Base-by-base conservation (phyloP, 1,139 yeast species). In the Sugiyamaella paludigena region DNA sequence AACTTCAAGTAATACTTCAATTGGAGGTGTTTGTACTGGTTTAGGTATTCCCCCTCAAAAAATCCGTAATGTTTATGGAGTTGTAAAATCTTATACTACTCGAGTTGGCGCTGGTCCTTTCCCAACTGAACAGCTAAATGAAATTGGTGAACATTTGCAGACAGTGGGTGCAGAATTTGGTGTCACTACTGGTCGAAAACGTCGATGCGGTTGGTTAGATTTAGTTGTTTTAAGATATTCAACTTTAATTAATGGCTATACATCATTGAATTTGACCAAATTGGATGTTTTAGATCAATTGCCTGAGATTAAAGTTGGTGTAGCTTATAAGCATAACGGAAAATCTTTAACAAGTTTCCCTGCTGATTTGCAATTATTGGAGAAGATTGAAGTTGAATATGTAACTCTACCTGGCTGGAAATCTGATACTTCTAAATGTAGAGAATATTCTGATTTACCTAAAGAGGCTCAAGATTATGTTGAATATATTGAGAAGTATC, bases 191-290 rank as follows among this genome's bases (percentile, higher is more conserved):
- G 98, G 99, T 58, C 86, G 99, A 76, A 91, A 91, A 80, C 87
- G 99, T 77, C 84, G 99, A 74, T 94, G 98, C 71, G 99, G 99
- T 49, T 92, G 99, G 99, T 81, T 92, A 65, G 99, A 92, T 71
- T 77, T 94, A 62, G 98, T 92, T 31, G 96, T 94, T 36, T 76
- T 92, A 71, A 87, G 85, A 70, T 92, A 92, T 73, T 89, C 98
- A 40, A 81, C 87, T 53, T 71, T 83, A 66, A 88, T 92, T 70
- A 92, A 92, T 66, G 98, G 98, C 49, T 92, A 91, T 78, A 92
- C 98, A 44, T 79, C 87, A 49, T 79, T 92, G 67, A 92, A 92
- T 77, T 84, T 94, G 67, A 92, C 98, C 62, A 94, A 92, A 71
- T 80, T 92, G 64, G 98, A 92, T 66, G 96, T 92, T 45, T 79